These are phyloP conservation scores for Besnoitia besnoiti DNA, from an alignment of 169 alveolate species.

Conservation along the genomic window DNA sequence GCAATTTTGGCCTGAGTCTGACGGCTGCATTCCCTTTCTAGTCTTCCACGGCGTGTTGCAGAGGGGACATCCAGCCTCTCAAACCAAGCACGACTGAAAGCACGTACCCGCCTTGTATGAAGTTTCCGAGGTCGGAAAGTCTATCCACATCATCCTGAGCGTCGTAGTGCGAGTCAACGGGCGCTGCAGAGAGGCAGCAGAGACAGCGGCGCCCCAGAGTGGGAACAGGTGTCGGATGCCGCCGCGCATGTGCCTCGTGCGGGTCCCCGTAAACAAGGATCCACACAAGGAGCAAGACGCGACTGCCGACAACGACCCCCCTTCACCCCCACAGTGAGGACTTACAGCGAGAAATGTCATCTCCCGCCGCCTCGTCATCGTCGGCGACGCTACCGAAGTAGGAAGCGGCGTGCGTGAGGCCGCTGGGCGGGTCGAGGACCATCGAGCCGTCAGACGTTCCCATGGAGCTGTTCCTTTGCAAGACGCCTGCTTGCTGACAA, in stretches of 20 bases:
- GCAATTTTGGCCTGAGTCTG: too few relatives aligned
- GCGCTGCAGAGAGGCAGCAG: not conserved
- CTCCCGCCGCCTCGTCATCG: not conserved
- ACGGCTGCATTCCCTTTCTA: too few relatives aligned
- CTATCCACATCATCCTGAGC: not conserved
- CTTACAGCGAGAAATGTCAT: not conserved
- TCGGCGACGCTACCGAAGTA: slow-evolving; percentile 17
- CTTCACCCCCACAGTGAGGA: too few relatives aligned
- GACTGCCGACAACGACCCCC: too few relatives aligned
- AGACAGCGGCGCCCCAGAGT: too few relatives aligned
- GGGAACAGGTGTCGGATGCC: too few relatives aligned
- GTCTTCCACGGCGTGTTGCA: too few relatives aligned
- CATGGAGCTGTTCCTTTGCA: not conserved
- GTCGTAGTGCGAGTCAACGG: not conserved
- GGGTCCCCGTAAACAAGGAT: too few relatives aligned
- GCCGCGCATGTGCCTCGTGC: too few relatives aligned
- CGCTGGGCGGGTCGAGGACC: not conserved
- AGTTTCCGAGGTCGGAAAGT: not conserved
- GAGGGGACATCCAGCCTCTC: too few relatives aligned
- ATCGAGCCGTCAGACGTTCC: not conserved
- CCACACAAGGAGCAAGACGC: too few relatives aligned
- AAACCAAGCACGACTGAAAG: not conserved
- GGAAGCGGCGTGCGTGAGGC: not conserved
- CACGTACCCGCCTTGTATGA: not conserved
- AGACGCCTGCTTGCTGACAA: not conserved